Base-by-base conservation (phyloP, 768 basidiomycete genomes). In the Solioccasus polychromus region DNA sequence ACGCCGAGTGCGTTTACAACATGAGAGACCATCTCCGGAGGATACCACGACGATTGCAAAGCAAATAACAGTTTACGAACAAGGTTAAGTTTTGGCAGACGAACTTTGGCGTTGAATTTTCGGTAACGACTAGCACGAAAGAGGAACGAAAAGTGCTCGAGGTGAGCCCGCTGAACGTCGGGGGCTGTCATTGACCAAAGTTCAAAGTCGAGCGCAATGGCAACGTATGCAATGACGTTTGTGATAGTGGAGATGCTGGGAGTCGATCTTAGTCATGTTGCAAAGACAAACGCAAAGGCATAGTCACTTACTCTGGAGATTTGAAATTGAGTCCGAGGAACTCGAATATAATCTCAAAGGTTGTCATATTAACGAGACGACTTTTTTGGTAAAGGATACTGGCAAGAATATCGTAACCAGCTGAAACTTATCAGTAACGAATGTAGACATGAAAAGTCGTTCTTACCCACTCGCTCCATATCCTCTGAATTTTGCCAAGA, bases 401-500 rank as follows among this genome's bases (percentile, higher is more conserved):
- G 0, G 82, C 81, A 4, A 97, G 73, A 29, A 92, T 82, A 42
- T 95, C 93, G 55, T 94, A 97, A 9, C 92, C 93, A 43, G 83
- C 91, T 92, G 46, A 14, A 20, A 17, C 20, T n/a, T 19, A n/a
- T 51, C 8, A 59, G 37, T 23, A 39, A 42, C 25, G 20, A 44
- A 39, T n/a, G 20, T n/a, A 5, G 40, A 30, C 2, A 35, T 32
- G 29, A 5, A 38, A 25, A 15, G n/a, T 14, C n/a, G 4, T 11
- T 73, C 85, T 57, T 55, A 92, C 92, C 81, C 43, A 92, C 68
- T 26, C 85, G 74, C 60, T 95, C 93, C 85, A 94, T 92, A 54
- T 96, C 94, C 60, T 94, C 93, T 28, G 89, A 93, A 57, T 91
- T 92, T 57, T 89, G 80, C 94, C 94, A 97, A 55, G 81, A 88